phyloP scores from a whole-genome alignment of 1,139 yeast species.

The Pichia sp. region DNA sequence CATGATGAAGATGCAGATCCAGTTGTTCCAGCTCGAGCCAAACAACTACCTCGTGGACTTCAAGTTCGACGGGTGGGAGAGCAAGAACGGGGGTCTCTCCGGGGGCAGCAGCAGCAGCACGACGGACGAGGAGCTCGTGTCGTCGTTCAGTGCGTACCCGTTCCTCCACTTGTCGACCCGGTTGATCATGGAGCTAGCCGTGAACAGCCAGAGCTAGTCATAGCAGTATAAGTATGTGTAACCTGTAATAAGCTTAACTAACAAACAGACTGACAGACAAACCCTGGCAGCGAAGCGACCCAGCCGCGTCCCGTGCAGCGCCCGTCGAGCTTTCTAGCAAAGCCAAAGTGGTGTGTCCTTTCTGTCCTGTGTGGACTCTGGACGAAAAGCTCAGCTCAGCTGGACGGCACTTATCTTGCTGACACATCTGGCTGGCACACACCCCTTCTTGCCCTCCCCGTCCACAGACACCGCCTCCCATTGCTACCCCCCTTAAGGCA shows the following conservation, averaged over 20 bases:
- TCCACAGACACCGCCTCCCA: too few species aligned
- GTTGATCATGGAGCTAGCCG: slow-evolving; percentile 95
- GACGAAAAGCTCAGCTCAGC: too few species aligned
- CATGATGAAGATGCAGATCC: slow-evolving; percentile 96
- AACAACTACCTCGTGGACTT: slow-evolving; percentile 95
- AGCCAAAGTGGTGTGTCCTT: background rate
- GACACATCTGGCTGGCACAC: too few species aligned
- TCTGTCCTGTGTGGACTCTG: too few species aligned
- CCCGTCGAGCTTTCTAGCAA: too few species aligned
- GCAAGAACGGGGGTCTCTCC: slow-evolving; percentile 13
- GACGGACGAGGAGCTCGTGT: slow-evolving; percentile 56
- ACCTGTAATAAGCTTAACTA: too few species aligned
- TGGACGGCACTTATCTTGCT: too few species aligned
- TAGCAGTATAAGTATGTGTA: too few species aligned
- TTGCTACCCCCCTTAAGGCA: too few species aligned
- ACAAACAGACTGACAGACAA: too few species aligned
- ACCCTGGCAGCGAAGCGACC: too few species aligned
- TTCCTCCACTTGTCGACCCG: slow-evolving; percentile 90
- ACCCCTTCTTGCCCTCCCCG: too few species aligned
- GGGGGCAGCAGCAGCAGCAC: slow-evolving; percentile 21
- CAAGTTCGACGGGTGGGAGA: slow-evolving; percentile 97
- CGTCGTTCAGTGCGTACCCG: slow-evolving; percentile 91
- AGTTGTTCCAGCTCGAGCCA: slow-evolving; percentile 92
- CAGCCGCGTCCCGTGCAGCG: background rate
- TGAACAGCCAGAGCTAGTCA: slow-evolving; percentile 60